Evolutionary conservation across 768 basidiomycete species (phyloP).

Genomic region (Phlegmacium glaucopus): DNA sequence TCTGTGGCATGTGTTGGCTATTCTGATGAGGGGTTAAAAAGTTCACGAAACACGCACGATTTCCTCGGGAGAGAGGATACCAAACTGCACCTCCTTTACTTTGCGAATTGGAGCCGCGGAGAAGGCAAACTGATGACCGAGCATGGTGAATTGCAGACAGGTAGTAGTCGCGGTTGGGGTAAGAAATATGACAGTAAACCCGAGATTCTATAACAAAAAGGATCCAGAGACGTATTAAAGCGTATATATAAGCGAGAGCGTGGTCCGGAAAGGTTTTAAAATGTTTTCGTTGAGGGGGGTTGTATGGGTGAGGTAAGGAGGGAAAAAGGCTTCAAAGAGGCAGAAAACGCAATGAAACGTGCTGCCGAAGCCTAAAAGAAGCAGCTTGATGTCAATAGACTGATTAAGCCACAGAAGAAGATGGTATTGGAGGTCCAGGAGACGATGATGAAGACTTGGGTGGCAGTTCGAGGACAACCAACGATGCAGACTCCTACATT

Average conservation of each 20-base stretch:
- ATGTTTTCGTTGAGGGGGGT: slow-evolving; percentile 22
- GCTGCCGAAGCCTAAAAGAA: slow-evolving; percentile 15
- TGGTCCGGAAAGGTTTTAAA: slow-evolving; percentile 23
- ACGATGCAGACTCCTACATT: slow-evolving; percentile 33
- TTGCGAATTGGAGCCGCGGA: slow-evolving; percentile 94
- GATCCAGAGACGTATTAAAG: slow-evolving; percentile 27
- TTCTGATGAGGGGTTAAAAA: background rate
- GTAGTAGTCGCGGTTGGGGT: slow-evolving; percentile 7
- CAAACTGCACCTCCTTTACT: slow-evolving; percentile 98
- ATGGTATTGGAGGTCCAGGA: slow-evolving; percentile 23
- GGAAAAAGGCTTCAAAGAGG: slow-evolving; percentile 25
- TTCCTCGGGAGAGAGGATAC: slow-evolving; percentile 97
- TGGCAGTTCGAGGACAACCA: slow-evolving; percentile 49
- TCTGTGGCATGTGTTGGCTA: slow-evolving; percentile 47
- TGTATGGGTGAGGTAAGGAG: slow-evolving; percentile 25
- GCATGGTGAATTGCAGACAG: slow-evolving; percentile 46
- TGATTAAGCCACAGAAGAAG: slow-evolving; percentile 18
- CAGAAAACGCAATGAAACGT: slow-evolving; percentile 24
- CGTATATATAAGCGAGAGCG: slow-evolving; percentile 19
- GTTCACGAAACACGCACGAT: slow-evolving; percentile 60
- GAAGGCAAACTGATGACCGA: slow-evolving; percentile 87
- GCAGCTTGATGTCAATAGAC: slow-evolving; percentile 13
- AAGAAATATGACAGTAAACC: slow-evolving; percentile 7
- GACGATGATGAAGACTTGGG: slow-evolving; percentile 28
- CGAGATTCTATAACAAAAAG: slow-evolving; percentile 22